Conservation (phyloP, 2,329 filamentous ascomycete genomes). For the Fusarium illudens region DNA sequence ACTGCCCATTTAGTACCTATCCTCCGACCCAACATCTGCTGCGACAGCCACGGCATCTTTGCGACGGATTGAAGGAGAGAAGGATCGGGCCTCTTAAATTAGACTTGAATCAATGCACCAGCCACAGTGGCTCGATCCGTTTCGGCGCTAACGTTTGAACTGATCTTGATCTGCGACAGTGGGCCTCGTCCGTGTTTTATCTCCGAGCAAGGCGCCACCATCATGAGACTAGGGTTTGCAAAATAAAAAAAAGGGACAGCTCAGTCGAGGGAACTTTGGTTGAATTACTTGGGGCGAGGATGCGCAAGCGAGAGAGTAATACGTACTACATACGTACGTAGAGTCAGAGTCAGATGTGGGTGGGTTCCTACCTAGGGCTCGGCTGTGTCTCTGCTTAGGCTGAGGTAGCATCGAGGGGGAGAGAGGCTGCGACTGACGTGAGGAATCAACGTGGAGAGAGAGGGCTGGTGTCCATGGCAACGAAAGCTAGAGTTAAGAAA, state of each 20-base stretch:
- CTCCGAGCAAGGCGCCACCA: slow-evolving; percentile 18
- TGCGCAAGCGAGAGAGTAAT: neutral
- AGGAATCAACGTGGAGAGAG: slow-evolving; percentile 15
- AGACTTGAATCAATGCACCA: slow-evolving; percentile 2
- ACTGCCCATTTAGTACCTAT: neutral
- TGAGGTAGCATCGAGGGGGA: neutral
- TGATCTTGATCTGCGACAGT: slow-evolving; percentile 26
- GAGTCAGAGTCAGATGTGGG: neutral
- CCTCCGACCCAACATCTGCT: neutral
- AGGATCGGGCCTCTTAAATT: neutral
- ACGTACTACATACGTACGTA: too few relatives aligned
- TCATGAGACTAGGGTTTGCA: slow-evolving; percentile 1
- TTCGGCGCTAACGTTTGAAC: neutral
- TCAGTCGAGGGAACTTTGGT: neutral
- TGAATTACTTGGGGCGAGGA: neutral
- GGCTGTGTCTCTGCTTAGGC: neutral
- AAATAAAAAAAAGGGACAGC: neutral
- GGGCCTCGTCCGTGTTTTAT: slow-evolving; percentile 14
- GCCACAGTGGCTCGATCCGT: slow-evolving; percentile 28
- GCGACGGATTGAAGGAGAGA: neutral
- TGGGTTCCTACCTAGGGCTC: neutral
- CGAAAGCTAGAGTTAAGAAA: neutral
- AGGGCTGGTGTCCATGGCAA: slow-evolving; percentile 29
- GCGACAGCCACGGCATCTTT: neutral
- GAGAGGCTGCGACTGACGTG: neutral